phyloP scores from a whole-genome alignment of 73 alveolate species.

The Effrenium voratum region DNA sequence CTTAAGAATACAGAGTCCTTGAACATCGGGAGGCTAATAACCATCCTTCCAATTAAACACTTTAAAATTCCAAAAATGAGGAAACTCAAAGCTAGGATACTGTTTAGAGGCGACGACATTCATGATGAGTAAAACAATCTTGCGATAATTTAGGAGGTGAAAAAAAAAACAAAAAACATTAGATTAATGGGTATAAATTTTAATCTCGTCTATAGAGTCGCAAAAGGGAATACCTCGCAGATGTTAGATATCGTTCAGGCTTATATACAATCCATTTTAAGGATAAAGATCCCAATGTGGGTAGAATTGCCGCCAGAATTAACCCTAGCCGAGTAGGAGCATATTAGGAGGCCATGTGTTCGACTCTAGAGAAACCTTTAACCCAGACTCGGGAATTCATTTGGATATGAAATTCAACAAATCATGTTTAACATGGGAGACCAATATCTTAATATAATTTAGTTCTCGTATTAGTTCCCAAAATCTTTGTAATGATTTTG shows the following conservation, averaged over 20 bases:
- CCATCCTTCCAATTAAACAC: conserved; percentile 1
- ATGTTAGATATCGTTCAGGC: conserved; percentile 14
- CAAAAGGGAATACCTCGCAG: background rate
- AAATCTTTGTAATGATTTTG: background rate
- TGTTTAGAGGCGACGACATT: conserved; percentile 44
- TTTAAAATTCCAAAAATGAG: conserved; percentile 15
- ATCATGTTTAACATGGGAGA: background rate
- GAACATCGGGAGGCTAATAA: conserved; percentile 38
- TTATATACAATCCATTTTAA: background rate
- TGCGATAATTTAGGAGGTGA: background rate
- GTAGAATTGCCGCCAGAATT: conserved; percentile 25
- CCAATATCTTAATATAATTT: background rate
- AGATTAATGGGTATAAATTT: conserved; percentile 18
- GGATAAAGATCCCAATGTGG: background rate
- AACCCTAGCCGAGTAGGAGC: background rate
- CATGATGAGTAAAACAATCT: background rate
- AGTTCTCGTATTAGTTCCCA: background rate
- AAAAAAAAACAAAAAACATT: background rate
- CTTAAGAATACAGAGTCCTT: background rate
- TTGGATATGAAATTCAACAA: background rate
- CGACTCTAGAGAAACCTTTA: background rate
- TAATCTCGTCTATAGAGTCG: conserved; percentile 9
- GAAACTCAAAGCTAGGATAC: conserved; percentile 28
- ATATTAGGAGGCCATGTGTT: conserved; percentile 12
- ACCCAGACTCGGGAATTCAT: background rate